phyloP scores from a whole-genome alignment of 441 rosid genomes.

The Erodium trifolium region DNA sequence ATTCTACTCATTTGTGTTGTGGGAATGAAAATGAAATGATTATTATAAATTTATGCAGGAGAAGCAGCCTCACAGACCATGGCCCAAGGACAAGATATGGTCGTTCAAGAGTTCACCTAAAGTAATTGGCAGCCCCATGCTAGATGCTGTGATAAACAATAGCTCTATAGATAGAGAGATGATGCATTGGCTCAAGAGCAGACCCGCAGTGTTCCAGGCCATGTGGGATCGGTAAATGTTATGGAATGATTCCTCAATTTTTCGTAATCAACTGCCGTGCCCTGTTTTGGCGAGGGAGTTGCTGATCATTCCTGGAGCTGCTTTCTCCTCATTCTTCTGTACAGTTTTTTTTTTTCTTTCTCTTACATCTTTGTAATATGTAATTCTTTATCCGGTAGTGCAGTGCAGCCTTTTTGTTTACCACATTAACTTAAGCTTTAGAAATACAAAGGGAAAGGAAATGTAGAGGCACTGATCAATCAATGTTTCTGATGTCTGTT shows the following conservation, averaged over 20 bases:
- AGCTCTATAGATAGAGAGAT: constrained; percentile 60
- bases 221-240: constrained; percentile 54
- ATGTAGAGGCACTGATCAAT: too few relatives aligned
- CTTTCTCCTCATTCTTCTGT: constrained; percentile 59
- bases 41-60: constrained; percentile 31
- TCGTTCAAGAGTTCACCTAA: constrained; percentile 47
- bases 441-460: too few relatives aligned
- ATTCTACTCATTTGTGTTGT: not conserved
- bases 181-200: constrained; percentile 82
- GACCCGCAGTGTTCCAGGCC: constrained; percentile 58
- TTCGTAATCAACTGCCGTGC: constrained; percentile 33
- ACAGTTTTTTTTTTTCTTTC: constrained; percentile 37
- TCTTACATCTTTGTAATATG: constrained; percentile 32
- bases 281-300: constrained; percentile 33
- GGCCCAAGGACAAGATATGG: constrained; percentile 98
- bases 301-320: constrained; percentile 34
- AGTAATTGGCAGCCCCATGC: constrained; percentile 88
- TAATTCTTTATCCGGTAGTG: constrained; percentile 13
- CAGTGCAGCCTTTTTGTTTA: too few relatives aligned
- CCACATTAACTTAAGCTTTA: too few relatives aligned
- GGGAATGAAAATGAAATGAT: too few relatives aligned
- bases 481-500: too few relatives aligned
- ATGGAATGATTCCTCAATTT: constrained; percentile 38
- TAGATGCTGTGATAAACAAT: constrained; percentile 53
- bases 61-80: constrained; percentile 75